Evolutionary conservation across 257 asterid species (phyloP).

Genomic region (Jacaranda copaia): DNA sequence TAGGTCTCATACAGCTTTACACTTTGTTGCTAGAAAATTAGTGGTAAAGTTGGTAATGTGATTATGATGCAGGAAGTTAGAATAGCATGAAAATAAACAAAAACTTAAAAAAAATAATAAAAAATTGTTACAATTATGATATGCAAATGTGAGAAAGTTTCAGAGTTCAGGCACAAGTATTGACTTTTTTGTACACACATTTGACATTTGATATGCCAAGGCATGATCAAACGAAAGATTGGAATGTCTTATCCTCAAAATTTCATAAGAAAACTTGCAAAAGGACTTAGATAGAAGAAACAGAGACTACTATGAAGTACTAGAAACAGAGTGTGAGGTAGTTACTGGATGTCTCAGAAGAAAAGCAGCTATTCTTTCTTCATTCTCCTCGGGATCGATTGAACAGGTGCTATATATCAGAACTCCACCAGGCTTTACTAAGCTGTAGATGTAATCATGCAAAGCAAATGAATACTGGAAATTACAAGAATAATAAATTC

Average conservation of each 20-base stretch:
- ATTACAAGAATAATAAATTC: not conserved
- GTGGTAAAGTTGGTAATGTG: no score
- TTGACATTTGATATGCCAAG: not conserved
- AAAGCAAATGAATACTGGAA: slow-evolving; percentile 26
- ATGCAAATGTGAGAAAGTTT: no score
- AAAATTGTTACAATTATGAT: no score
- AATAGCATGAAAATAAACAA: not conserved
- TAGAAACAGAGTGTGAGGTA: not conserved
- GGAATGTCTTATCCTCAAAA: not conserved
- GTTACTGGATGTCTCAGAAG: slow-evolving; percentile 78
- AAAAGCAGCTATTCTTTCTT: slow-evolving; percentile 87
- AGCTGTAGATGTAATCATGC: slow-evolving; percentile 47
- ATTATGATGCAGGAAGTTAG: not conserved
- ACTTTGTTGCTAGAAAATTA: no score
- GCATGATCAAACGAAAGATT: not conserved
- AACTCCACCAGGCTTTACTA: slow-evolving; percentile 82
- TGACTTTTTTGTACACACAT: not conserved
- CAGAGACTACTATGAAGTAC: slow-evolving; percentile 10
- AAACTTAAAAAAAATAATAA: no score
- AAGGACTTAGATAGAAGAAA: no score
- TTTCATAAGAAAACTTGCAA: not conserved
- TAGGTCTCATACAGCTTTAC: no score
- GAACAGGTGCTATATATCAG: slow-evolving; percentile 93
- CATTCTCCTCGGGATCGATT: slow-evolving; percentile 85
- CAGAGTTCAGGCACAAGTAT: not conserved